Percentiles rank a stretch among this genome's conserved stretches.
These are phyloP conservation scores for Pleodorina starrii DNA, from an alignment of 139 green algal genomes.

Conservation along the genomic window DNA sequence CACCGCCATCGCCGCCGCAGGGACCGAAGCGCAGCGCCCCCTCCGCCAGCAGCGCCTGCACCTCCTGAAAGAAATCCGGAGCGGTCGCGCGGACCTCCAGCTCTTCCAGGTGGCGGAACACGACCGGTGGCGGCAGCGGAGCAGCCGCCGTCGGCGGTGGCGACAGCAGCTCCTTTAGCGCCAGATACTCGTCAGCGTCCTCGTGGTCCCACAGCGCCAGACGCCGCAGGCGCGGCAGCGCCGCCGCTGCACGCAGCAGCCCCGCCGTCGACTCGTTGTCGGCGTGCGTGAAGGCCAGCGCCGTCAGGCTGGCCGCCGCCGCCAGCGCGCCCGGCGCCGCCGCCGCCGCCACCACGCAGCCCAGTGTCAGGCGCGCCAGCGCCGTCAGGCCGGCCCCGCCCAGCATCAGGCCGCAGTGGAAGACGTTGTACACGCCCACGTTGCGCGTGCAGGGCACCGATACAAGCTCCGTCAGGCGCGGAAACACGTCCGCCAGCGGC, in stretches of 20 bases:
- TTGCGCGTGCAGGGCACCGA: background rate
- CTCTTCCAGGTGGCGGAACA: background rate
- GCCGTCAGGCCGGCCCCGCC: background rate
- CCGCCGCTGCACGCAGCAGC: conserved; percentile 5
- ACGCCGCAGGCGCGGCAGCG: conserved; percentile 11
- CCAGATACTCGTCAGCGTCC: conserved; percentile 41
- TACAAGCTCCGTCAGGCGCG: background rate
- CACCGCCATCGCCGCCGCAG: background rate
- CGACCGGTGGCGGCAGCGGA: background rate
- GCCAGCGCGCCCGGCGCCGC: conserved; percentile 8
- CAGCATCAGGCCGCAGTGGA: conserved; percentile 27
- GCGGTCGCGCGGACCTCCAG: conserved; percentile 28
- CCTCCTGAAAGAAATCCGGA: conserved; percentile 29
- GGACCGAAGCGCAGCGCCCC: background rate
- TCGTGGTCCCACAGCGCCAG: conserved; percentile 46
- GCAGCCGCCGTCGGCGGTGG: background rate
- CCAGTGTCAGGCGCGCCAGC: background rate
- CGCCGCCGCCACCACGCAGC: background rate
- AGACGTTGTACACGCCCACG: conserved; percentile 36
- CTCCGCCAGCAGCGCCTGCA: background rate
- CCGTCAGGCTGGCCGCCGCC: background rate
- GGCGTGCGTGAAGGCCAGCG: conserved; percentile 32
- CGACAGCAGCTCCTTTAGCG: background rate
- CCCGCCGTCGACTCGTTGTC: conserved; percentile 3
- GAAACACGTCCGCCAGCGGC: background rate